Conservation (phyloP, 768 basidiomycete genomes). For the Royoungia palumana region DNA sequence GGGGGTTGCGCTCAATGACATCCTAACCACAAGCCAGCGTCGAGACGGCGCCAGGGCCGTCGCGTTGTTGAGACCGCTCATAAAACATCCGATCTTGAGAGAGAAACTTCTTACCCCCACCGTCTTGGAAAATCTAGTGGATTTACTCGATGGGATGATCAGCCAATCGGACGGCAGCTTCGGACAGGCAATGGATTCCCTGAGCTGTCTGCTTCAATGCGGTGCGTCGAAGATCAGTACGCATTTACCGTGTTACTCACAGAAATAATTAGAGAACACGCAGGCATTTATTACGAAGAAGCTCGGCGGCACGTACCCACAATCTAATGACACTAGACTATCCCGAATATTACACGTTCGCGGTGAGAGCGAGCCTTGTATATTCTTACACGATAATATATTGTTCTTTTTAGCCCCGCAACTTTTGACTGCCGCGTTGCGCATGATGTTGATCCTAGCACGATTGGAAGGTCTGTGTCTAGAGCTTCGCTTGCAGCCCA, state of each 20-base stretch:
- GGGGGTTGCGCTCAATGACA: not conserved
- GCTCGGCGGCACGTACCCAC: not conserved
- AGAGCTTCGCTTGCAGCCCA: not conserved
- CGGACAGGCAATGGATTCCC: conserved; percentile 16
- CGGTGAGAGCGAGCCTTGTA: conserved; percentile 1
- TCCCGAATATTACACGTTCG: conserved; percentile 7
- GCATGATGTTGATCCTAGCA: conserved; percentile 9
- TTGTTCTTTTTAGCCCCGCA: conserved; percentile 3
- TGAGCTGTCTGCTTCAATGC: conserved; percentile 10
- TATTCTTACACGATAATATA: not conserved
- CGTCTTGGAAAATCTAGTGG: conserved; percentile 5
- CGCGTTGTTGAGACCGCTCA: not conserved
- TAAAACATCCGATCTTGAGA: conserved; percentile 11
- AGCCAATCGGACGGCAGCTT: conserved; percentile 1
- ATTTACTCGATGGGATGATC: conserved; percentile 10
- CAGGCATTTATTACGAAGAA: conserved; percentile 1
- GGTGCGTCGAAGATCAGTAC: conserved; percentile 1
- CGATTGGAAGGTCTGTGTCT: not conserved
- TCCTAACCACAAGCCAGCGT: conserved; percentile 9
- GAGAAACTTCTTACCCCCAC: conserved; percentile 6
- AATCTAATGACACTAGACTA: not conserved
- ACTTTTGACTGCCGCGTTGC: conserved; percentile 11
- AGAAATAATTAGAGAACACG: conserved; percentile 6
- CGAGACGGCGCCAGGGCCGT: conserved; percentile 2
- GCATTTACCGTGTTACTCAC: not conserved